phyloP scores from a whole-genome alignment of 805 yeast species.

The Cyberlindnera xishuangbannaensis region DNA sequence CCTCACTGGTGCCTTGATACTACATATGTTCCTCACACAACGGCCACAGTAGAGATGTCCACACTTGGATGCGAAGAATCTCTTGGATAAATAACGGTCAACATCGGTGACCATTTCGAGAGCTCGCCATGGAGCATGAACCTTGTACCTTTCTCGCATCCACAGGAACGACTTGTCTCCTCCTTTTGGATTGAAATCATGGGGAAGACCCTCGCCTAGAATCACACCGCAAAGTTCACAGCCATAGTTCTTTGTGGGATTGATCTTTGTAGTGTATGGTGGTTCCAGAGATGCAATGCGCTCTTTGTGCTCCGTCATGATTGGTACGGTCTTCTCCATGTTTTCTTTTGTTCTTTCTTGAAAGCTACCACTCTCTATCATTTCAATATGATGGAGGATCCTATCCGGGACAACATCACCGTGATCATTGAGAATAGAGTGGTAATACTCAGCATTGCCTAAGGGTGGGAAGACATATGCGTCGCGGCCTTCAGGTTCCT shows the following conservation, averaged over 20 bases:
- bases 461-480: too few species aligned
- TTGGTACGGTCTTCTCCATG: background rate
- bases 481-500: too few species aligned
- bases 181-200: constrained; percentile 34
- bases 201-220: constrained; percentile 71
- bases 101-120: constrained; percentile 39
- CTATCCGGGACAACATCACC: background rate
- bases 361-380: background rate
- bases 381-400: background rate
- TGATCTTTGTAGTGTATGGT: constrained; percentile 25
- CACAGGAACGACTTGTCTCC: constrained; percentile 25
- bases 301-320: background rate
- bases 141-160: constrained; percentile 28
- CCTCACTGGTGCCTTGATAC: constrained; percentile 26
- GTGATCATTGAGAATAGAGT: background rate
- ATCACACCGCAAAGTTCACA: constrained; percentile 69
- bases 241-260: constrained; percentile 33
- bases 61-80: constrained; percentile 63
- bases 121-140: constrained; percentile 67
- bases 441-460: background rate
- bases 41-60: constrained; percentile 88
- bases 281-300: constrained; percentile 1
- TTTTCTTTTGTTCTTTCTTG: background rate
- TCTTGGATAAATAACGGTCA: constrained; percentile 56
- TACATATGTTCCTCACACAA: constrained; percentile 64